Base-by-base conservation (phyloP, 192 early-diverging fungal species). In the Linnemannia zychae region DNA sequence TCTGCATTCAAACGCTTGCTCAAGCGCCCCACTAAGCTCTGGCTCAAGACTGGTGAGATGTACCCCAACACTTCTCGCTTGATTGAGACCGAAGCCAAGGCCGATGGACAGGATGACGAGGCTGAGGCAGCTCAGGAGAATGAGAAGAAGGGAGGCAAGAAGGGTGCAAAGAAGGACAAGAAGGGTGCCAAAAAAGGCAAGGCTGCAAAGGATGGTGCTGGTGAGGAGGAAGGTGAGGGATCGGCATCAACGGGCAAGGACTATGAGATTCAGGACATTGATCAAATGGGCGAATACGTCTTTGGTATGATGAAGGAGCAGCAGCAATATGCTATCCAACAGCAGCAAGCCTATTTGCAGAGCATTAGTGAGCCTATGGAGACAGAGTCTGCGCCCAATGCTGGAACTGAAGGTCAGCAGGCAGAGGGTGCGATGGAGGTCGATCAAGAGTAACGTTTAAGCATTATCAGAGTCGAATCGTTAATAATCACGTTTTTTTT, bases 1-100 rank as follows among this genome's bases (percentile, higher is more conserved):
- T 89, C 90, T 7, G 91, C 94, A 0, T 94, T 99, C 74, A 63
- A 87, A 38, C 75, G 85, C 40, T 86, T 99, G 11, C 46, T 93
- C 15, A 75, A 88, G 37, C 87, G 94, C 67, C 96, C 97, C 12
- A 89, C 92, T 18, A 93, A 90, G 72, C 75, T 93, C 46, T 91
- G 80, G 80, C 82, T 94, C n/a, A 89, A 88, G 70, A 77, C 72
- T 69, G 91, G 85, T n/a, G 93, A 94, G 84, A 90, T 78, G 82
- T 83, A 76, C 69, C 78, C 87, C 67, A 88, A 89, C 71, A 91
- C 76, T 40, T 65, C 49, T 52, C 91, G 67, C 49, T 78, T 44
- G 75, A 72, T 69, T 7, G 60, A 76, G 11, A 49, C 77, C 2
- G 78, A 80, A 33, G 77, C 73, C 15, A 68, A 66, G 18, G 75